phyloP scores from a whole-genome alignment of 2,329 filamentous ascomycete genomes.

The Aspergillus ochraceoroseus region DNA sequence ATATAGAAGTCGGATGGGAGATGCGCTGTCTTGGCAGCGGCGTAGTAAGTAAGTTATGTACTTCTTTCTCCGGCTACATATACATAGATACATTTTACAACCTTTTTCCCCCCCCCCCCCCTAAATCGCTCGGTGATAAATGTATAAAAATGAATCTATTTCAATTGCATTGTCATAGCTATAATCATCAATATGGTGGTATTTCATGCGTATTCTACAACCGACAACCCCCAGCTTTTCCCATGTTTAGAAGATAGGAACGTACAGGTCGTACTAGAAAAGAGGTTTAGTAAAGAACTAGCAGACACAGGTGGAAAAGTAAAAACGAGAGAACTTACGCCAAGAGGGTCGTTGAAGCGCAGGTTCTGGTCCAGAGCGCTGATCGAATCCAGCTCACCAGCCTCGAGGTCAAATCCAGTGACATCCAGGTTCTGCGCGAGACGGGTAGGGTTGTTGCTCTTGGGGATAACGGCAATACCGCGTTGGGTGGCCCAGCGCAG shows the following conservation, averaged over 20 bases:
- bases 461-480: slow-evolving; percentile 62
- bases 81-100: too few relatives aligned
- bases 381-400: slow-evolving; percentile 64
- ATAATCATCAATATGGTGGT: too few relatives aligned
- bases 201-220: neutral
- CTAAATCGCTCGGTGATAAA: too few relatives aligned
- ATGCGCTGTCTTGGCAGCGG: slow-evolving; percentile 15
- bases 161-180: too few relatives aligned
- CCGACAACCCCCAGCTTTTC: neutral
- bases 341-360: slow-evolving; percentile 72
- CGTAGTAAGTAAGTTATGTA: too few relatives aligned
- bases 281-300: slow-evolving; percentile 9
- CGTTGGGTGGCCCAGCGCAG: slow-evolving; percentile 84
- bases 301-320: neutral
- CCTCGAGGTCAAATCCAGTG: slow-evolving; percentile 59
- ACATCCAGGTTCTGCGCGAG: slow-evolving; percentile 65
- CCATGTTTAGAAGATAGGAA: slow-evolving; percentile 50
- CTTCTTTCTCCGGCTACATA: too few relatives aligned
- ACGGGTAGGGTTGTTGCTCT: slow-evolving; percentile 20
- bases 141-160: neutral
- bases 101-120: too few relatives aligned
- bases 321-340: slow-evolving; percentile 54
- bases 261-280: slow-evolving; percentile 45
- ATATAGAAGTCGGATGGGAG: neutral
- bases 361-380: slow-evolving; percentile 59